These are phyloP conservation scores for Thalassiosira mediterranea DNA, from an alignment of 352 stramenopile species.

Conservation along the genomic window DNA sequence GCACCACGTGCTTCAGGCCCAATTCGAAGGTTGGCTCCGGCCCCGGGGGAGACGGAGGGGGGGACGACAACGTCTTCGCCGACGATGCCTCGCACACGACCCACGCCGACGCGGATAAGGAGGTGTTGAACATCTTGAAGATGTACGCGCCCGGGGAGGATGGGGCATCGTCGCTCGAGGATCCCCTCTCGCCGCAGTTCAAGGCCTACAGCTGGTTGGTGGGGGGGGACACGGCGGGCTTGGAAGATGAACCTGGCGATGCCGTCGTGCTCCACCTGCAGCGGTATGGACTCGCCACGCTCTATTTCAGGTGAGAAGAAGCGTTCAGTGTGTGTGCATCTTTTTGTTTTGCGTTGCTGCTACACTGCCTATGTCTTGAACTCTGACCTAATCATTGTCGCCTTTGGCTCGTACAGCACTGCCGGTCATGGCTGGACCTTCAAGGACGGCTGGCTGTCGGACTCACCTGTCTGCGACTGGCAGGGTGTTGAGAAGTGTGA, in stretches of 20 bases:
- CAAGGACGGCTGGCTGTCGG: slow-evolving; percentile 27
- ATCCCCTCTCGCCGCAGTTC: slow-evolving; percentile 43
- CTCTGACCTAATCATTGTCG: slow-evolving; percentile 10
- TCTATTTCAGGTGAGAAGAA: slow-evolving; percentile 39
- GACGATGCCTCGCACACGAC: slow-evolving; percentile 2
- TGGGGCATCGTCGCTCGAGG: slow-evolving; percentile 20
- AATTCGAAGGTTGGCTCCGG: neutral
- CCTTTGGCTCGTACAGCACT: slow-evolving; percentile 25
- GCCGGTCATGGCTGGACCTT: slow-evolving; percentile 25
- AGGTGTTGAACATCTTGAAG: slow-evolving; percentile 16
- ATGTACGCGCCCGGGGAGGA: slow-evolving; percentile 16
- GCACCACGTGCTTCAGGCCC: slow-evolving; percentile 2
- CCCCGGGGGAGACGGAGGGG: neutral
- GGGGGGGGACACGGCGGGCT: neutral
- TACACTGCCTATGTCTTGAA: neutral
- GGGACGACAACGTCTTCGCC: neutral
- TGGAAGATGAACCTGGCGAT: too few species aligned
- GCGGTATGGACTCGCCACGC: slow-evolving; percentile 42
- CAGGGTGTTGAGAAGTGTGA: slow-evolving; percentile 22
- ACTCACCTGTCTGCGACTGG: slow-evolving; percentile 33
- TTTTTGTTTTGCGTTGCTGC: neutral
- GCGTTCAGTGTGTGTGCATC: neutral
- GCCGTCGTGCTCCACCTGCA: slow-evolving; percentile 37
- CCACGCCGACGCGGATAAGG: slow-evolving; percentile 2
- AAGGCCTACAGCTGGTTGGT: slow-evolving; percentile 42